Evolutionary conservation across 441 rosid genomes (phyloP).

Genomic region (Jatropha podagrica): DNA sequence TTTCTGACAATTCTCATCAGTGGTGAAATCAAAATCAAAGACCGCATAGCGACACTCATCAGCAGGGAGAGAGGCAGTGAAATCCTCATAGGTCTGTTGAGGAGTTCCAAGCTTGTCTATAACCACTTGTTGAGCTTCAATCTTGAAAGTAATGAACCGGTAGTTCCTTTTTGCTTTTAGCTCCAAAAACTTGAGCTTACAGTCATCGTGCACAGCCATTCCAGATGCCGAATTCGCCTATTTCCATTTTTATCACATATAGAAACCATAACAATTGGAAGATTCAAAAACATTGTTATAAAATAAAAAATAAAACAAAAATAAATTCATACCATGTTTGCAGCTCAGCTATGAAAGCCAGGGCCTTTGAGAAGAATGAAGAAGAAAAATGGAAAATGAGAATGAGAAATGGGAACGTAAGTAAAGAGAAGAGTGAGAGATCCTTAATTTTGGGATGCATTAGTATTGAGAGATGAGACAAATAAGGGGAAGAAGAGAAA

Average conservation of each 20-base stretch:
- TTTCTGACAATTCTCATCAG: constrained; percentile 74
- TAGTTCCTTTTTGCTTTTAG: constrained; percentile 67
- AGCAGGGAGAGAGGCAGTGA: constrained; percentile 54
- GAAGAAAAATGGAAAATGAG: constrained; percentile 17
- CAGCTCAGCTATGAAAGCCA: constrained; percentile 32
- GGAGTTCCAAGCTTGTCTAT: constrained; percentile 62
- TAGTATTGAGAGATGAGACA: constrained; percentile 26
- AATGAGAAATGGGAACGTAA: constrained; percentile 14
- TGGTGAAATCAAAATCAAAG: constrained; percentile 71
- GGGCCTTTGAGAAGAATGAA: constrained; percentile 24
- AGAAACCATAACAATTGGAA: neutral
- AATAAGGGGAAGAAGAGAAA: constrained; percentile 40
- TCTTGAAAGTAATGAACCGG: constrained; percentile 63
- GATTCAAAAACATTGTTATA: too few relatives aligned
- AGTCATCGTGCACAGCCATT: constrained; percentile 66
- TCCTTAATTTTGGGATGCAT: constrained; percentile 42
- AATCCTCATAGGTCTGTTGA: constrained; percentile 55
- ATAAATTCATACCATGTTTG: constrained; percentile 54
- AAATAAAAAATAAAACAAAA: neutral
- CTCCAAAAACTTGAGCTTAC: constrained; percentile 72
- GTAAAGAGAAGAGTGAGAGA: constrained; percentile 35
- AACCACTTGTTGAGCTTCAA: constrained; percentile 60
- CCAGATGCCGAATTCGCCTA: constrained; percentile 77
- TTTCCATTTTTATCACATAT: neutral
- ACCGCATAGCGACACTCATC: constrained; percentile 77